These are phyloP conservation scores for Diversispora epigaea DNA, from an alignment of 192 early-diverging fungal genomes.

Conservation along the genomic window DNA sequence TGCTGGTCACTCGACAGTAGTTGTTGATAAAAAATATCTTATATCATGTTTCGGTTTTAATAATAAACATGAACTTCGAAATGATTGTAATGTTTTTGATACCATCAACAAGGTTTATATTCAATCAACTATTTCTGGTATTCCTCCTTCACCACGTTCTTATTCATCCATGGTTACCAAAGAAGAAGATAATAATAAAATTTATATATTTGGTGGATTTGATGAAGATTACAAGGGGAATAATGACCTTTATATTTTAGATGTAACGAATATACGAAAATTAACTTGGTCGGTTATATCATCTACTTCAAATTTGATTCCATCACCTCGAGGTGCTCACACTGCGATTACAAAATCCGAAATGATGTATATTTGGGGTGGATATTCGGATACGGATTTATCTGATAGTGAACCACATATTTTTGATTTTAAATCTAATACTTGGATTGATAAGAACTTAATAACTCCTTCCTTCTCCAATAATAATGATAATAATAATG, in stretches of 20 bases:
- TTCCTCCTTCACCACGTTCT: slow-evolving; percentile 1
- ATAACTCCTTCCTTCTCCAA: too few species aligned
- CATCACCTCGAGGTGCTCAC: slow-evolving; percentile 15
- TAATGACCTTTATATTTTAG: slow-evolving; percentile 20
- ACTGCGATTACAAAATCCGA: background rate
- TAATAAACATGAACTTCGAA: background rate
- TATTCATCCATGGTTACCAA: background rate
- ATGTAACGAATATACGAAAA: background rate
- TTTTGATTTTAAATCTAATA: slow-evolving; percentile 7
- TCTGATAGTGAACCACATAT: background rate
- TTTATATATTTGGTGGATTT: slow-evolving; percentile 23
- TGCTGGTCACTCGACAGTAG: slow-evolving; percentile 18
- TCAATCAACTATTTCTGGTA: background rate
- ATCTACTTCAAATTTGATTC: slow-evolving; percentile 5
- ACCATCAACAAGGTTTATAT: background rate
- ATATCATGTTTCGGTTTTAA: slow-evolving; percentile 26
- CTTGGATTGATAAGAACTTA: background rate
- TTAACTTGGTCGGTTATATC: background rate
- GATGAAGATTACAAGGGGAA: background rate
- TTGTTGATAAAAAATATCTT: slow-evolving; percentile 6
- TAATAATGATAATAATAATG: background rate
- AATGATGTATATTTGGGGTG: slow-evolving; percentile 27
- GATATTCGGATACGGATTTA: background rate
- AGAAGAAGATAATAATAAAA: background rate
- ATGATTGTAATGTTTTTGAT: slow-evolving; percentile 25